phyloP scores from a whole-genome alignment of 1,139 yeast species.

The Lodderomyces theae region DNA sequence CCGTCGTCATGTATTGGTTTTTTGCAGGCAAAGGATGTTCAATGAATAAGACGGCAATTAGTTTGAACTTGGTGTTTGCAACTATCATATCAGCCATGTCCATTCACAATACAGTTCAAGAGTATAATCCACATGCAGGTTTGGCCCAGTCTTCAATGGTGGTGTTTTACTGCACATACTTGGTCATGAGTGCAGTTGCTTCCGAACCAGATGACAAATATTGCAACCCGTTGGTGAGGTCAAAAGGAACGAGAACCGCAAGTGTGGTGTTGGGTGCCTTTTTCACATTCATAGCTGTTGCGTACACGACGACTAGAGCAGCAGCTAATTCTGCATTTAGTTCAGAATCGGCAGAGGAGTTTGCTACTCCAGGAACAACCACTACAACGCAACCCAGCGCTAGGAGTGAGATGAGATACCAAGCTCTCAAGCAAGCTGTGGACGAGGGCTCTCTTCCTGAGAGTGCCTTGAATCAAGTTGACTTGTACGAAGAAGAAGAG shows the following conservation, averaged over 20 bases:
- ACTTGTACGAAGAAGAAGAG: slow-evolving; percentile 52
- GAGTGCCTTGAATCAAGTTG: slow-evolving; percentile 75
- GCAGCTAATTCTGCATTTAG: slow-evolving; percentile 73
- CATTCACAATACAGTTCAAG: slow-evolving; percentile 82
- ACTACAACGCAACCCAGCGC: slow-evolving; percentile 54
- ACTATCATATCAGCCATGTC: slow-evolving; percentile 67
- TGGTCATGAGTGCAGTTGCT: slow-evolving; percentile 90
- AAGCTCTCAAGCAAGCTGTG: slow-evolving; percentile 90
- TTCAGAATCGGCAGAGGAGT: slow-evolving; percentile 17
- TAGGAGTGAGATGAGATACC: slow-evolving; percentile 75
- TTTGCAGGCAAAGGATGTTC: slow-evolving; percentile 85
- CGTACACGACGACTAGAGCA: slow-evolving; percentile 96
- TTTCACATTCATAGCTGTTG: slow-evolving; percentile 92
- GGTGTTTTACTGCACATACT: slow-evolving; percentile 86
- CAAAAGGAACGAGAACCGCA: slow-evolving; percentile 86
- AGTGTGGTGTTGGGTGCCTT: slow-evolving; percentile 88
- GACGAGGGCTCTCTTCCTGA: slow-evolving; percentile 94
- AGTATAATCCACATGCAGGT: slow-evolving; percentile 91
- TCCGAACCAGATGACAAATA: slow-evolving; percentile 92
- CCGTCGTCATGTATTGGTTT: slow-evolving; percentile 74
- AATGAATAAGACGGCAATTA: slow-evolving; percentile 87
- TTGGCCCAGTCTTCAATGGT: slow-evolving; percentile 97
- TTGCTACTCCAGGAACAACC: slow-evolving; percentile 15
- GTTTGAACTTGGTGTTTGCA: slow-evolving; percentile 67
- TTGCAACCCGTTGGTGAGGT: slow-evolving; percentile 89